These are phyloP conservation scores for Spencermartinsiella ligniputridi DNA, from an alignment of 1,139 yeast species.

Conservation along the genomic window DNA sequence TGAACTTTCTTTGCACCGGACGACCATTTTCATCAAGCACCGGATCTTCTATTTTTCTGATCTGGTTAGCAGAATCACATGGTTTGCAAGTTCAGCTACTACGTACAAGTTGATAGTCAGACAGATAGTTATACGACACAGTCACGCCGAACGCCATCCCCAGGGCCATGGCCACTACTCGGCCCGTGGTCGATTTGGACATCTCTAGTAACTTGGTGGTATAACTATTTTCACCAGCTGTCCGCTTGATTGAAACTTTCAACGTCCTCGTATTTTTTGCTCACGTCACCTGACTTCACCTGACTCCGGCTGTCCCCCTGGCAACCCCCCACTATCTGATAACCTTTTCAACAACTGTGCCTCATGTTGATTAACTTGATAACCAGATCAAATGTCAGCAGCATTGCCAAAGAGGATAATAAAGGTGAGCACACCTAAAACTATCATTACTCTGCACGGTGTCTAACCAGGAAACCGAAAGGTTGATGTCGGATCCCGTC, in stretches of 20 bases:
- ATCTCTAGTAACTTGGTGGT: background rate
- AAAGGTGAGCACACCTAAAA: constrained; percentile 45
- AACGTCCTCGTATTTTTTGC: too few relatives aligned
- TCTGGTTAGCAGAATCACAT: constrained; percentile 7
- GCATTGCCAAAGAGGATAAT: constrained; percentile 75
- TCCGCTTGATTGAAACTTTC: too few relatives aligned
- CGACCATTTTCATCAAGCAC: constrained; percentile 24
- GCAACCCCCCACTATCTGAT: too few relatives aligned
- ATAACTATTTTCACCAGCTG: too few relatives aligned
- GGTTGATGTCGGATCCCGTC: constrained; percentile 89
- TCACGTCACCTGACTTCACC: too few relatives aligned
- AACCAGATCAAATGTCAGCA: constrained; percentile 3
- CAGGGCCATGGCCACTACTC: constrained; percentile 30
- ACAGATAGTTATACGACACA: constrained; percentile 30
- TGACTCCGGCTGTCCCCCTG: background rate
- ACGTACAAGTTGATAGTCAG: constrained; percentile 34
- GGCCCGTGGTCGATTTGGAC: constrained; percentile 29
- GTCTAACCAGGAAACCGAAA: constrained; percentile 65
- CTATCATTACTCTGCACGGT: constrained; percentile 2
- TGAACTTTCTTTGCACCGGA: constrained; percentile 26
- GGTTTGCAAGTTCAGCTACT: constrained; percentile 1
- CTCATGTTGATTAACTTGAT: background rate
- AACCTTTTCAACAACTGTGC: constrained; percentile 1
- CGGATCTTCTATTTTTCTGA: constrained; percentile 32
- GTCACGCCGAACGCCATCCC: constrained; percentile 32